Percentiles rank a stretch among this genome's conserved stretches.
phyloP scores from a whole-genome alignment of 768 basidiomycete species.

The Hericium coralloides region DNA sequence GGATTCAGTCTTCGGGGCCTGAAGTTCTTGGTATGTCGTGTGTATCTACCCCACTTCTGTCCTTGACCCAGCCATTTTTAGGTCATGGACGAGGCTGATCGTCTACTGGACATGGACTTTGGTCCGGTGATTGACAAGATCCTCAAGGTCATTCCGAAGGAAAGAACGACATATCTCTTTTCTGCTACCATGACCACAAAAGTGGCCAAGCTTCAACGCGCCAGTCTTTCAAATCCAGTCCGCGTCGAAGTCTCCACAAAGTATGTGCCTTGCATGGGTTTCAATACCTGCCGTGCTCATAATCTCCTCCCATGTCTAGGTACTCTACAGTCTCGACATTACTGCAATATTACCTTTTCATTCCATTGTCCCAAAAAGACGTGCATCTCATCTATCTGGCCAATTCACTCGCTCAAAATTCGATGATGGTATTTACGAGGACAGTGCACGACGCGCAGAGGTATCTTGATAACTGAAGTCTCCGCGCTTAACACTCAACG shows the following conservation, averaged over 20 bases:
- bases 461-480: constrained; percentile 26
- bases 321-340: constrained; percentile 96
- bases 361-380: constrained; percentile 89
- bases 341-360: constrained; percentile 91
- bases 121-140: constrained; percentile 94
- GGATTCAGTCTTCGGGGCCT: constrained; percentile 83
- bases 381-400: constrained; percentile 82
- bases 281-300: background rate
- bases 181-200: constrained; percentile 99
- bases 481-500: background rate
- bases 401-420: constrained; percentile 84
- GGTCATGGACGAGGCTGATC: constrained; percentile 98
- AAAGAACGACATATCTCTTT: constrained; percentile 91
- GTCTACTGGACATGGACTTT: constrained; percentile 94
- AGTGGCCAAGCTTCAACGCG: constrained; percentile 91
- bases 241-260: constrained; percentile 89
- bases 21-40: constrained; percentile 71
- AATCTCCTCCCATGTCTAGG: constrained; percentile 31
- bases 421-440: constrained; percentile 92
- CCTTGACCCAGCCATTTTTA: constrained; percentile 21
- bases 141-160: constrained; percentile 88
- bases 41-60: background rate
- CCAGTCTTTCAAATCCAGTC: constrained; percentile 89
- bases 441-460: constrained; percentile 91
- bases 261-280: constrained; percentile 34